A percentile compares a stretch with the other conserved stretches of the same genome.
Evolutionary conservation across 164 flowering plant species (phyloP).

Genomic region (Brasenia schreberi): DNA sequence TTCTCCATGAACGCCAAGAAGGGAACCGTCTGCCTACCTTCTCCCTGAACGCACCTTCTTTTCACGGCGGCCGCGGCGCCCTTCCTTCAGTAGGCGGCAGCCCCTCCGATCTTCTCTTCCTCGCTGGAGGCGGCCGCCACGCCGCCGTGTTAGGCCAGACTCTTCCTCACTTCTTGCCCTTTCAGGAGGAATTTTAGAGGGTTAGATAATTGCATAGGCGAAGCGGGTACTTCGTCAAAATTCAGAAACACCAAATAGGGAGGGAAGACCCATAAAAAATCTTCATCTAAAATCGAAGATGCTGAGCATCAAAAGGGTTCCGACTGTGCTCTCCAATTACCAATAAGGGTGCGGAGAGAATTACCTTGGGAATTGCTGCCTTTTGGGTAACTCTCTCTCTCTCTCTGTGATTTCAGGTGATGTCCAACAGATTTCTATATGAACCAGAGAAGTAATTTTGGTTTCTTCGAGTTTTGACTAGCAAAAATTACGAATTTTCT

Average conservation of each 20-base stretch:
- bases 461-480: no score
- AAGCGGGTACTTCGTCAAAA: not conserved
- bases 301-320: constrained; percentile 70
- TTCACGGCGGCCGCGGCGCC: constrained; percentile 77
- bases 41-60: constrained; percentile 25
- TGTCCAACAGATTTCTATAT: no score
- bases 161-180: not conserved
- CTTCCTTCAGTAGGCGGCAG: constrained; percentile 72
- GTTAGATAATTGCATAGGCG: not conserved
- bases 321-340: constrained; percentile 58
- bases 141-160: not conserved
- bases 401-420: no score
- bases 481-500: no score
- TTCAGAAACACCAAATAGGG: not conserved
- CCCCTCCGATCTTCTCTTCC: constrained; percentile 72
- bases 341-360: constrained; percentile 71
- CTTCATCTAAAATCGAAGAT: constrained; percentile 6
- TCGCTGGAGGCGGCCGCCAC: constrained; percentile 44
- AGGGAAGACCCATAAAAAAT: not conserved
- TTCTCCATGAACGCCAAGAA: constrained; percentile 11
- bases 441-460: no score
- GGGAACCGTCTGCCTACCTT: constrained; percentile 1
- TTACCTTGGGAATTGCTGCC: constrained; percentile 56
- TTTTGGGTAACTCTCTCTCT: constrained; percentile 25
- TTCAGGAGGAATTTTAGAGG: not conserved